phyloP scores from a whole-genome alignment of 2,329 filamentous ascomycete species.

The Microcyclospora pomicola region DNA sequence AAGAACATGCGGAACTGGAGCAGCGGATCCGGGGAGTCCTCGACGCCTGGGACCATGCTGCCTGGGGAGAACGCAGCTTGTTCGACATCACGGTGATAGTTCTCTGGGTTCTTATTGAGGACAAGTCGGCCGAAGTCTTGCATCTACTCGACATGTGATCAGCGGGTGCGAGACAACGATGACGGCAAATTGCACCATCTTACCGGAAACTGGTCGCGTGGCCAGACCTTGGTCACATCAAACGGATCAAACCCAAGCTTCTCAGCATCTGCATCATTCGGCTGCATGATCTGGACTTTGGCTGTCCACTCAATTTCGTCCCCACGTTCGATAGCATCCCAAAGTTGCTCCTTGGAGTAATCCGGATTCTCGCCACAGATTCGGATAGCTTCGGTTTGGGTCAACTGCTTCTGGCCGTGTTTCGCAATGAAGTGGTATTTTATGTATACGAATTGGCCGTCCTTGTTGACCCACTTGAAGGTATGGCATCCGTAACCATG shows the following conservation, averaged over 20 bases:
- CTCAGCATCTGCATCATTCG: conserved; percentile 33
- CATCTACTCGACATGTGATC: conserved; percentile 16
- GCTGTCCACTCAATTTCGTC: conserved; percentile 32
- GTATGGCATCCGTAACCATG: conserved; percentile 30
- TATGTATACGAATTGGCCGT: conserved; percentile 38
- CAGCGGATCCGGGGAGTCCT: conserved; percentile 34
- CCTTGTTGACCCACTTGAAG: conserved; percentile 27
- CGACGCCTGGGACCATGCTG: conserved; percentile 38
- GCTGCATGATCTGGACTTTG: conserved; percentile 33
- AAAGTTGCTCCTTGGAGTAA: conserved; percentile 36
- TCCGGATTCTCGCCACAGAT: conserved; percentile 38
- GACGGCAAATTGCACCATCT: not conserved
- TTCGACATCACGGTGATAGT: conserved; percentile 39
- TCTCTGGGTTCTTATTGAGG: conserved; percentile 41
- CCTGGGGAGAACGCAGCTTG: conserved; percentile 39
- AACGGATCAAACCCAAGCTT: conserved; percentile 40
- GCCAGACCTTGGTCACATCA: conserved; percentile 42
- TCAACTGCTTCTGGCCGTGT: conserved; percentile 37
- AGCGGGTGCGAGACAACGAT: not conserved
- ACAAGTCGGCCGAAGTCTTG: conserved; percentile 37
- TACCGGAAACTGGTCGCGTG: conserved; percentile 31
- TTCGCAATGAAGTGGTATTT: conserved; percentile 36
- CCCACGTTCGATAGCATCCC: conserved; percentile 30
- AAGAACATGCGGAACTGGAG: conserved; percentile 39
- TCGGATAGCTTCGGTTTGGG: conserved; percentile 28